phyloP scores from a whole-genome alignment of 2,329 filamentous ascomycete genomes.

The Chaetomiaceae sp. region DNA sequence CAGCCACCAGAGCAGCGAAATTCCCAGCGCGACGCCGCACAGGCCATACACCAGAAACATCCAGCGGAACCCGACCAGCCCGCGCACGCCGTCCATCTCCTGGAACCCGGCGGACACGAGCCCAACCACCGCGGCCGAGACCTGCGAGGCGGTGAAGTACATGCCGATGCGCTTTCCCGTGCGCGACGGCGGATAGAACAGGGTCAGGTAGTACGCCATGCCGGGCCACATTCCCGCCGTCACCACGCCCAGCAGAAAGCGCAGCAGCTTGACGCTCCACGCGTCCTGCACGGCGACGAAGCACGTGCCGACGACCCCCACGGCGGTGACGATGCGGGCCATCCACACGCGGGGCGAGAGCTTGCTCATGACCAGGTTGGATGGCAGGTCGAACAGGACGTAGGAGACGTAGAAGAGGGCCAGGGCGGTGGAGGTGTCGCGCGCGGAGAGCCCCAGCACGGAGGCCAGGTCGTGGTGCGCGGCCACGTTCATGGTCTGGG shows the following conservation, averaged over 20 bases:
- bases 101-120: constrained; percentile 89
- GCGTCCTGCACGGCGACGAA: constrained; percentile 75
- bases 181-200: constrained; percentile 83
- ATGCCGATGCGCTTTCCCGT: constrained; percentile 83
- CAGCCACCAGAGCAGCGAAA: constrained; percentile 80
- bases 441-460: constrained; percentile 61
- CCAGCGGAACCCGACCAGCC: constrained; percentile 78
- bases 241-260: constrained; percentile 77
- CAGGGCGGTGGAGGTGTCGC: constrained; percentile 76
- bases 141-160: constrained; percentile 83
- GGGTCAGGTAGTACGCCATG: constrained; percentile 86
- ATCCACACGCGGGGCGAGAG: constrained; percentile 86
- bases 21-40: constrained; percentile 63
- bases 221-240: constrained; percentile 94
- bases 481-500: constrained; percentile 83
- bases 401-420: constrained; percentile 91
- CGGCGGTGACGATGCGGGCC: constrained; percentile 82
- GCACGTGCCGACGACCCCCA: constrained; percentile 76
- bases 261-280: constrained; percentile 84
- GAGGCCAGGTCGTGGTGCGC: constrained; percentile 68
- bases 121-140: constrained; percentile 83
- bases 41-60: constrained; percentile 90
- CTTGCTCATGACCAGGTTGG: constrained; percentile 81
- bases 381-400: constrained; percentile 82
- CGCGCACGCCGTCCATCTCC: constrained; percentile 73